These are phyloP conservation scores for Micractinium sp. DNA, from an alignment of 139 green algal genomes.

Conservation along the genomic window DNA sequence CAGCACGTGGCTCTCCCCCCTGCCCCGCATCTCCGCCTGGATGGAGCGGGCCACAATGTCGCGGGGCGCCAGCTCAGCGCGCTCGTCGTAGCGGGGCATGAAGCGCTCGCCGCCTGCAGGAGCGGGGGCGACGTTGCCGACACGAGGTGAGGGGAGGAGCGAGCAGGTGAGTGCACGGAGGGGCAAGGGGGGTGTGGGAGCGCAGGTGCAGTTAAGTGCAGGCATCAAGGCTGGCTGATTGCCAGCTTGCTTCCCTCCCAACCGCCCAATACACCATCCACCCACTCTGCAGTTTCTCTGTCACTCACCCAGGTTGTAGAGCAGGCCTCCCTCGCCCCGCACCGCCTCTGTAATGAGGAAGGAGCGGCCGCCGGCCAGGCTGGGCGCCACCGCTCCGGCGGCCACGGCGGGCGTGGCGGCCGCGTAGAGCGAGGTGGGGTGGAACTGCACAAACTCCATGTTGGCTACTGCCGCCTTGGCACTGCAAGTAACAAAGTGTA, in stretches of 20 bases:
- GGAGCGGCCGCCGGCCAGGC: slow-evolving; percentile 49
- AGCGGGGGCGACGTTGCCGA: neutral
- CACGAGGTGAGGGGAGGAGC: neutral
- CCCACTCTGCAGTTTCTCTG: neutral
- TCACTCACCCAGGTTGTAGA: slow-evolving; percentile 80
- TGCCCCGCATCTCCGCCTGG: slow-evolving; percentile 77
- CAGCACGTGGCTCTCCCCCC: slow-evolving; percentile 80
- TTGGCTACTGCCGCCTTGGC: slow-evolving; percentile 85
- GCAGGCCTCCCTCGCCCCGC: slow-evolving; percentile 88
- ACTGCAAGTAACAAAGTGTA: slow-evolving; percentile 28
- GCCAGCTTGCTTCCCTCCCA: too few species aligned
- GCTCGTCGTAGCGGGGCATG: slow-evolving; percentile 91
- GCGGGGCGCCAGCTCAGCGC: slow-evolving; percentile 93
- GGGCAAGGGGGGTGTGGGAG: neutral
- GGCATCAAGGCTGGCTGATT: too few species aligned
- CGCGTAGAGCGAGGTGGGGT: slow-evolving; percentile 87
- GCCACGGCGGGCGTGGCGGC: slow-evolving; percentile 6
- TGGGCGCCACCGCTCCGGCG: neutral
- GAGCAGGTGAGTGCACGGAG: neutral
- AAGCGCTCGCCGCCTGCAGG: slow-evolving; percentile 84
- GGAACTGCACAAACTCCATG: slow-evolving; percentile 99
- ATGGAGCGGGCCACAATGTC: slow-evolving; percentile 96
- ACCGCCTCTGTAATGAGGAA: slow-evolving; percentile 98
- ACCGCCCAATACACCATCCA: too few species aligned
- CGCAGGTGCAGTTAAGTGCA: neutral